Evolutionary conservation across 1,284 basidiomycete species (phyloP), one percentile per base, ranked within the genome.

Genomic region (Vanrija sp.): DNA sequence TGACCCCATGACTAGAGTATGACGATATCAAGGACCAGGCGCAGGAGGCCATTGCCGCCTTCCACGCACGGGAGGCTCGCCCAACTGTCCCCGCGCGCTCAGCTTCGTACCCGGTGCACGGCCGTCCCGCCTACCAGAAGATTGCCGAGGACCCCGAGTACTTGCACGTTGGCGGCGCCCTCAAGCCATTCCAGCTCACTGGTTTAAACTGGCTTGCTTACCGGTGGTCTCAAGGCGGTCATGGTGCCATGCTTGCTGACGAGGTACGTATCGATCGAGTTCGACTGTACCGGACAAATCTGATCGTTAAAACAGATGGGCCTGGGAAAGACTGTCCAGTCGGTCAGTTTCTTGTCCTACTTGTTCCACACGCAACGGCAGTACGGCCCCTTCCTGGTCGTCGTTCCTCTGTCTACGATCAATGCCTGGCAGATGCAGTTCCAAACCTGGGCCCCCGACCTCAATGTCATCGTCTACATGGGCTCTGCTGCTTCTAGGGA

Each of bases 141-240:
- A 89, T 98, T 68, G 82, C 81, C 18, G 87, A 89, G 69, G 92
- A 98, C 73, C 96, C 96, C 1, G 84, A 87, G 8, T 99, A 97
- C 75, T 84, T 98, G 64, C 78, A 75, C 49, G 87, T 85, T 0
- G 90, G 91, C 16, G 92, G 92, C 10, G 79, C 86, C 55, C 81
- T 99, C 60, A 98, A 98, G 76, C 95, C 98, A 64, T 99, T 98
- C 80, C 96, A 99, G 78, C 81, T 98, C 51, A 97, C 92, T 1
- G 96, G 96, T 31, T 80, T 99, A 60, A 98, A 98, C 74, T 99
- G 96, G 96, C 82, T 99, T 20, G 89, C 91, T 1, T 98, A 96
- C 73, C 80, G 95, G 8, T 98, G 95, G 95, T 86, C 83, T 66
- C 85, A 92, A 64, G 89, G 89, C 20, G 88, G 96, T 65, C 98